phyloP scores from a whole-genome alignment of 176 grass and related monocot species.

The Ensete glaucum region DNA sequence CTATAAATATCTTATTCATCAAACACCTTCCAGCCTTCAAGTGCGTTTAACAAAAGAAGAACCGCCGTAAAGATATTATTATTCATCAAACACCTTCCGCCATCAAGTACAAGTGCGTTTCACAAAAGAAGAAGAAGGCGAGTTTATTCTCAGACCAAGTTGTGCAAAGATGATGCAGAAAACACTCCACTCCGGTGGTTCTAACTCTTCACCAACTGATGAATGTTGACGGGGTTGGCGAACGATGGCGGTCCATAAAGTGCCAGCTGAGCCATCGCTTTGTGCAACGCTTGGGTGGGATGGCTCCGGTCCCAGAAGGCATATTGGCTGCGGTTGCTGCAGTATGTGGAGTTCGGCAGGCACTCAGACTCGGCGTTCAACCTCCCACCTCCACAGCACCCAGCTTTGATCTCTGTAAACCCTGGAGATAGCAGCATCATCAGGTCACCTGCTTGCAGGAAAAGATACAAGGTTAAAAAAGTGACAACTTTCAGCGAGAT shows the following conservation, averaged over 20 bases:
- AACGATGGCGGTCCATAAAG: slow-evolving; percentile 7
- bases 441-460: not conserved
- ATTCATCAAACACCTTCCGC: too few relatives aligned
- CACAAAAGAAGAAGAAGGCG: too few relatives aligned
- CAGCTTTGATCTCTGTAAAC: not conserved
- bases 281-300: slow-evolving; percentile 22
- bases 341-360: slow-evolving; percentile 14
- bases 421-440: not conserved
- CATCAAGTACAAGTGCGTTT: too few relatives aligned
- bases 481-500: too few relatives aligned
- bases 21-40: too few relatives aligned
- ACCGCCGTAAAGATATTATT: too few relatives aligned
- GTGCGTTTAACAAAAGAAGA: too few relatives aligned
- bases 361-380: slow-evolving; percentile 20
- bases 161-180: too few relatives aligned
- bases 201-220: not conserved
- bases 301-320: slow-evolving; percentile 26
- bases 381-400: slow-evolving; percentile 23
- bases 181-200: too few relatives aligned
- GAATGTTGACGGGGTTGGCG: slow-evolving; percentile 14
- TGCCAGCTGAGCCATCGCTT: not conserved
- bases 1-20: too few relatives aligned
- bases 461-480: not conserved
- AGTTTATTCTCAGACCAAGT: too few relatives aligned
- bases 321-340: slow-evolving; percentile 11